Base-by-base conservation (phyloP, 257 asterid genomes). In the Penstemon barbatus region DNA sequence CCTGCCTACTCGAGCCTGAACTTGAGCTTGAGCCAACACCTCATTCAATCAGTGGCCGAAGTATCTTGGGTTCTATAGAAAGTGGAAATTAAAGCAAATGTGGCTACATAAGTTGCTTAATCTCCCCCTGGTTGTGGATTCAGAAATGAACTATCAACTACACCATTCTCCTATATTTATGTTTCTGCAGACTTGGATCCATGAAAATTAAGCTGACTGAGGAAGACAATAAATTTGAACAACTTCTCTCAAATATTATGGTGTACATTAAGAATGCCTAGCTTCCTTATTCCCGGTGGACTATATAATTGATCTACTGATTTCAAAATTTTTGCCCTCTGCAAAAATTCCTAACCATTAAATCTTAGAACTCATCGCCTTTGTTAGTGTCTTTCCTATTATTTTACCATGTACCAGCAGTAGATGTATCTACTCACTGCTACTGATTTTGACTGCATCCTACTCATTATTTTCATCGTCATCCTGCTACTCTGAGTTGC, bases 21-120 rank as follows among this genome's bases (percentile, higher is more conserved):
- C 60, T 25, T 8, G 50, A 66, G 38, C 33, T 70, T 50, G 62
- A 70, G 42, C 58, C 36, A 12, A 64, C 57, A 37, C 44, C 42
- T 42, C 39, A 10, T 11, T 40, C 54, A 36, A 53, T 39, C 52
- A 50, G 61, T 69, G 39, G 61, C 43, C 8, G 44, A 10, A 25
- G 69, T 48, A 33, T 4, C 57, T 36, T 13, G 51, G 51, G 70
- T 48, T 11, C 25, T 3, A n/a, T 1, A 9, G 25, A 57, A 36
- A 37, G 18, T 38, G 33, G 50, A 60, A 41, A 8, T 60, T 3
- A 61, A 43, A 61, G 8, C 42, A 8, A 41, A 12, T 43, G 52
- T 25, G 33, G 33, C 33, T 25, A 25, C 33, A 1, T 25, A 25
- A 25, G 33, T 25, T 25, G 33, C 33, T 25, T 25, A 1, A 25